These are phyloP conservation scores for Metroxylon sagu DNA, from an alignment of 176 grass and related monocot species.

Conservation along the genomic window DNA sequence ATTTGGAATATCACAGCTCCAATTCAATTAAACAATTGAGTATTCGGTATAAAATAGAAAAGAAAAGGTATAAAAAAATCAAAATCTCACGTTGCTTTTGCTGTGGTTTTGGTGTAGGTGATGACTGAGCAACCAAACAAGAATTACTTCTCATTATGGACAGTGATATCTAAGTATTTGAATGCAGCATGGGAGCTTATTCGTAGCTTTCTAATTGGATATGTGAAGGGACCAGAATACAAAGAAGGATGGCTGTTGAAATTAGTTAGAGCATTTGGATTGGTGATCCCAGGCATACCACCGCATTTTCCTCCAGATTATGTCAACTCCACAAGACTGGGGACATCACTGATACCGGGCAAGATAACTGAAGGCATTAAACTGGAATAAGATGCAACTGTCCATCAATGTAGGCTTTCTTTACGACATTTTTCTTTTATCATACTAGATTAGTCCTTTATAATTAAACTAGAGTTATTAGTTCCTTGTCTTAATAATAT, in stretches of 20 bases:
- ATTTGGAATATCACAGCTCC: too few relatives aligned
- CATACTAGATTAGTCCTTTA: too few relatives aligned
- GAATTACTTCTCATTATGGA: constrained; percentile 73
- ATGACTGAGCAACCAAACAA: constrained; percentile 60
- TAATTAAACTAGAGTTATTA: too few relatives aligned
- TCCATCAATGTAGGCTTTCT: too few relatives aligned
- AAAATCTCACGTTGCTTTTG: too few relatives aligned
- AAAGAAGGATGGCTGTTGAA: constrained; percentile 52
- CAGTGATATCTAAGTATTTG: constrained; percentile 39
- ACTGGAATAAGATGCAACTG: too few relatives aligned
- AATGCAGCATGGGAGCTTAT: constrained; percentile 59
- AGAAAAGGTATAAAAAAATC: too few relatives aligned
- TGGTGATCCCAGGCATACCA: constrained; percentile 53
- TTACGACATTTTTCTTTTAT: too few relatives aligned
- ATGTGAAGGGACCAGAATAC: constrained; percentile 33
- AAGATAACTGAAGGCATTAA: too few relatives aligned
- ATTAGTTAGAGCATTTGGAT: constrained; percentile 23
- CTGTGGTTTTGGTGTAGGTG: background rate
- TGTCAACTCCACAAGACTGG: constrained; percentile 62
- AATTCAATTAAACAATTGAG: too few relatives aligned
- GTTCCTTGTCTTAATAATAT: too few relatives aligned
- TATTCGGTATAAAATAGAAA: too few relatives aligned
- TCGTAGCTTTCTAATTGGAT: constrained; percentile 43
- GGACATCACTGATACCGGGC: constrained; percentile 14
- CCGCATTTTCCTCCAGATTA: constrained; percentile 68